Percentiles rank a stretch among this genome's conserved stretches.
Evolutionary conservation across 495 filamentous ascomycete genomes (phyloP).

Genomic region (Xylaria curta): DNA sequence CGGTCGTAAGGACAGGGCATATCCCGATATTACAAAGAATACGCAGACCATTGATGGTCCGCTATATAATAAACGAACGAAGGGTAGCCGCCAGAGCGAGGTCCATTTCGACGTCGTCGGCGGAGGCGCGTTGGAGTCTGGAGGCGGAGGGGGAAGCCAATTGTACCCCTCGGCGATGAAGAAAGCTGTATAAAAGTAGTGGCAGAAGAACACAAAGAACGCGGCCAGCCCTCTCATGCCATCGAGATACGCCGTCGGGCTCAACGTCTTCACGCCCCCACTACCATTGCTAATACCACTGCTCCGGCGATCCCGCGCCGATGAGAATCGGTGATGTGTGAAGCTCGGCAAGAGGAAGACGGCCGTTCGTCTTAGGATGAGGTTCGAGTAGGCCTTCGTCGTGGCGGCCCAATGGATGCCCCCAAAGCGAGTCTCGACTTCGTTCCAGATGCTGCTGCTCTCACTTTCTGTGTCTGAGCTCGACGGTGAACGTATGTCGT

Average conservation of each 20-base stretch:
- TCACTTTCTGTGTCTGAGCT: constrained; percentile 42
- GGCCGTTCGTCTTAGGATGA: constrained; percentile 36
- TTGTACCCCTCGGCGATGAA: constrained; percentile 52
- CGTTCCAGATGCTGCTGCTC: constrained; percentile 35
- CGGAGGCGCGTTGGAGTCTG: neutral
- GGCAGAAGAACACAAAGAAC: constrained; percentile 63
- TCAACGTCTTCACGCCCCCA: constrained; percentile 31
- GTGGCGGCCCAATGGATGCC: constrained; percentile 32
- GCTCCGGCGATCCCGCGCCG: constrained; percentile 17
- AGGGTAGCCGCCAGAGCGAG: constrained; percentile 65
- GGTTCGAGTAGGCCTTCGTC: constrained; percentile 32
- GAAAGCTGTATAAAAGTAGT: constrained; percentile 55
- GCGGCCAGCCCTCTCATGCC: constrained; percentile 65
- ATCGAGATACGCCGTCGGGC: constrained; percentile 62
- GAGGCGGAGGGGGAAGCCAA: constrained; percentile 22
- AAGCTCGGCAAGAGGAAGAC: constrained; percentile 51
- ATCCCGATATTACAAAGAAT: constrained; percentile 80
- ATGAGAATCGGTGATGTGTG: constrained; percentile 37
- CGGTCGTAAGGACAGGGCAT: constrained; percentile 70
- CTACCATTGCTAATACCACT: constrained; percentile 19
- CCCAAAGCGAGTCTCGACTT: constrained; percentile 37
- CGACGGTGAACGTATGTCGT: constrained; percentile 36
- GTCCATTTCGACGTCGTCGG: constrained; percentile 34
- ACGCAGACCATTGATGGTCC: constrained; percentile 76
- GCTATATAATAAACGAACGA: constrained; percentile 69